A percentile compares a stretch with the other conserved stretches of the same genome.
Conservation (phyloP, 148 eudicot genomes). For the Rhododendron simsii region DNA sequence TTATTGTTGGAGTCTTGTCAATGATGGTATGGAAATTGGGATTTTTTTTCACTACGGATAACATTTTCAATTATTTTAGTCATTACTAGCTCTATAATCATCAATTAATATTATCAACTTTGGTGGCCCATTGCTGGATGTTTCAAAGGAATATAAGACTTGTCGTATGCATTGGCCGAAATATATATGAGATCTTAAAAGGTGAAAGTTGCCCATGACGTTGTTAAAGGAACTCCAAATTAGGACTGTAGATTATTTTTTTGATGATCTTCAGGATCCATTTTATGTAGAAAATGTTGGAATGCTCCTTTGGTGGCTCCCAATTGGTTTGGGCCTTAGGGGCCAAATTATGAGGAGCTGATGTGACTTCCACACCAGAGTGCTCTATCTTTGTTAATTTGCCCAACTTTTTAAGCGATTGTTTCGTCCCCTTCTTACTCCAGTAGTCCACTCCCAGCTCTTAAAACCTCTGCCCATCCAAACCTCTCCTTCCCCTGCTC, state of each 20-base stretch:
- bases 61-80: conserved; percentile 4
- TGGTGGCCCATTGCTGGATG: neutral
- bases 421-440: neutral
- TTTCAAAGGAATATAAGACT: neutral
- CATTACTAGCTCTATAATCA: neutral
- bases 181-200: neutral
- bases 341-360: conserved; percentile 9
- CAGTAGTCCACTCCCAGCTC: neutral
- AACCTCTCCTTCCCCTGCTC: neutral
- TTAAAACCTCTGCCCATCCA: neutral
- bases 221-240: neutral
- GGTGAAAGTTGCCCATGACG: neutral
- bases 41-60: neutral
- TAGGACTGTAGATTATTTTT: neutral
- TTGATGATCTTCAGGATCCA: neutral
- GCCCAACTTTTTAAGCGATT: neutral
- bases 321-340: neutral
- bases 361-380: conserved; percentile 15
- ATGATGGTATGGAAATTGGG: neutral
- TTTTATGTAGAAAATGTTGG: neutral
- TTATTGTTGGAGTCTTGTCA: neutral
- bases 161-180: neutral
- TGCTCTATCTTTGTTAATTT: neutral
- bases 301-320: neutral
- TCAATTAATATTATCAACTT: neutral